Conservation (phyloP, 495 filamentous ascomycete genomes). For the Gamarada debralockiae region DNA sequence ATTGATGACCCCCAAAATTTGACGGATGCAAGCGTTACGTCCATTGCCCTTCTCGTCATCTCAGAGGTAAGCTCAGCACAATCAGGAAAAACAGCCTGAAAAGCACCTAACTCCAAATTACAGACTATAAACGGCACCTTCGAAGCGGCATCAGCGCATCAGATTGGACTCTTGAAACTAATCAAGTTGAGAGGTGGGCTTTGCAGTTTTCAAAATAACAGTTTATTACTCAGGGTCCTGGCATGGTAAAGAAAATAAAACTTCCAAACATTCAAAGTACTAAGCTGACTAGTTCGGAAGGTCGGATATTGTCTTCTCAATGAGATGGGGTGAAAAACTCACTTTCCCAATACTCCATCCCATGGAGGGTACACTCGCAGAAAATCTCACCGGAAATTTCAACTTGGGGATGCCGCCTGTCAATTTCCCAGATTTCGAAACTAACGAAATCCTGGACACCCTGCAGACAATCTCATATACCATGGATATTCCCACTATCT, state of each 20-base stretch:
- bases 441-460: not conserved
- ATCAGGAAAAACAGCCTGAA: too few relatives aligned
- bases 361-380: not conserved
- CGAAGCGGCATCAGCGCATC: constrained; percentile 3
- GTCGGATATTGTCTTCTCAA: constrained; percentile 9
- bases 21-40: not conserved
- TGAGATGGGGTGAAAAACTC: not conserved
- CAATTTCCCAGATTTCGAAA: not conserved
- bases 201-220: not conserved
- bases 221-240: not conserved
- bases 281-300: not conserved
- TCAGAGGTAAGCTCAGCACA: not conserved
- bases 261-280: not conserved
- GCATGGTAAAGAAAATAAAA: not conserved
- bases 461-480: not conserved
- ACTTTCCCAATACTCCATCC: not conserved
- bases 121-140: not conserved
- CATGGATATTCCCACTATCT: not conserved
- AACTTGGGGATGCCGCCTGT: not conserved
- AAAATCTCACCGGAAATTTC: not conserved
- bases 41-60: constrained; percentile 1
- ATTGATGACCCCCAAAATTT: not conserved
- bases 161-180: constrained; percentile 1
- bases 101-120: not conserved
- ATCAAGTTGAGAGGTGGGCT: not conserved